phyloP scores from a whole-genome alignment of 2,329 filamentous ascomycete species.

The Exophiala dermatitidis region DNA sequence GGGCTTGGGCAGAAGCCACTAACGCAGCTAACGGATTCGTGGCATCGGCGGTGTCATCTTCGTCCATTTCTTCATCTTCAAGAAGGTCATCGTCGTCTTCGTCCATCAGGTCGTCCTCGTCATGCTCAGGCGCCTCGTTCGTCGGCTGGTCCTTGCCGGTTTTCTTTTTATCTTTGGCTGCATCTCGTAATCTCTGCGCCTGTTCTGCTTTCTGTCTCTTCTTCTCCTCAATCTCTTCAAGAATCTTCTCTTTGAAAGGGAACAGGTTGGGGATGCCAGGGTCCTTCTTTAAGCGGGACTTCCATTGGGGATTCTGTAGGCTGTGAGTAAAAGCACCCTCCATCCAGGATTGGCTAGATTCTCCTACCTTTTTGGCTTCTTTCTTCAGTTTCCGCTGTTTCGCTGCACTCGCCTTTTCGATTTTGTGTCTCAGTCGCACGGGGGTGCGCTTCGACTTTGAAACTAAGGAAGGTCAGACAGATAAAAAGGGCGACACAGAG shows the following conservation, averaged over 20 bases:
- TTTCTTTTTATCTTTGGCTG: constrained; percentile 53
- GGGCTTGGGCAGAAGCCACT: constrained; percentile 70
- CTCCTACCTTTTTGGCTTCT: constrained; percentile 66
- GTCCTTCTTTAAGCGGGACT: constrained; percentile 91
- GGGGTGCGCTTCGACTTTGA: constrained; percentile 90
- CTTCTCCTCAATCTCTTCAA: constrained; percentile 89
- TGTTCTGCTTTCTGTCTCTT: constrained; percentile 76
- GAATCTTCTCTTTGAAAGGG: constrained; percentile 92
- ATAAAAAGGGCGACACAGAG: not conserved
- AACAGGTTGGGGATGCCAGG: constrained; percentile 96
- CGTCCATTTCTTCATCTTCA: constrained; percentile 45
- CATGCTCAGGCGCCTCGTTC: constrained; percentile 46
- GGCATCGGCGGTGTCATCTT: constrained; percentile 55
- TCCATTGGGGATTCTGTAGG: constrained; percentile 80
- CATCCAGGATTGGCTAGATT: not conserved
- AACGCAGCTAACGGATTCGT: constrained; percentile 90
- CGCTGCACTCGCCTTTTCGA: constrained; percentile 80
- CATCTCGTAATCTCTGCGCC: constrained; percentile 59
- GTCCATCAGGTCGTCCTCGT: constrained; percentile 40
- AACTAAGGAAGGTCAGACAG: constrained; percentile 48
- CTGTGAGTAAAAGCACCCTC: not conserved
- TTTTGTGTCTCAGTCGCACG: constrained; percentile 87
- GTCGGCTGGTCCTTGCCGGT: constrained; percentile 46
- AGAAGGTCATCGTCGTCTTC: constrained; percentile 45
- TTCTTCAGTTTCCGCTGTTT: constrained; percentile 91